phyloP scores from a whole-genome alignment of 208 protist species.

The Leishmania amazonensis region DNA sequence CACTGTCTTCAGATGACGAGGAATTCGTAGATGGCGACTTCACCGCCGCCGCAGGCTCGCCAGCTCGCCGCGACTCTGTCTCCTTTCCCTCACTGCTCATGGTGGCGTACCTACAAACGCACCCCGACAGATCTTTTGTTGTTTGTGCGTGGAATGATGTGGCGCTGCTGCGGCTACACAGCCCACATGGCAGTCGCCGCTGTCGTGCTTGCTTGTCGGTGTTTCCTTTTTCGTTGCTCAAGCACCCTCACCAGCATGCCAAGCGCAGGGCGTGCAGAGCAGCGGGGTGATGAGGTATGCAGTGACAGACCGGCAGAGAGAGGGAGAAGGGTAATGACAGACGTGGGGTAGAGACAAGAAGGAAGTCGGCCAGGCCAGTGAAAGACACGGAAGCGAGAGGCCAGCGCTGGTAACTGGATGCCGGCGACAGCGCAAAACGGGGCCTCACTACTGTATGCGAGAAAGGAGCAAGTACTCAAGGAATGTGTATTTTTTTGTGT shows the following conservation, averaged over 20 bases:
- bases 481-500: background rate
- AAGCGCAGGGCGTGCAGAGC: background rate
- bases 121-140: background rate
- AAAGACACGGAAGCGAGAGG: background rate
- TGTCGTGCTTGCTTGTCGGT: background rate
- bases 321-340: background rate
- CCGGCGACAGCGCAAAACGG: background rate
- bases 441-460: background rate
- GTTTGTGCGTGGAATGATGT: background rate
- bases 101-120: background rate
- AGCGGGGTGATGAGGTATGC: background rate
- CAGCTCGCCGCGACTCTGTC: background rate
- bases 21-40: too few relatives aligned
- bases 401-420: background rate
- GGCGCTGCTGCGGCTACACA: background rate
- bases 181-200: background rate
- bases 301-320: background rate
- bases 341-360: background rate
- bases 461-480: too few relatives aligned
- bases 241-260: background rate
- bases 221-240: background rate
- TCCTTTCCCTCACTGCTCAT: background rate
- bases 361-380: background rate
- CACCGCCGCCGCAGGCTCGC: background rate
- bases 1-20: conserved; percentile 14